Base-by-base conservation (phyloP, 306 rosid species). In the Betula pendula region DNA sequence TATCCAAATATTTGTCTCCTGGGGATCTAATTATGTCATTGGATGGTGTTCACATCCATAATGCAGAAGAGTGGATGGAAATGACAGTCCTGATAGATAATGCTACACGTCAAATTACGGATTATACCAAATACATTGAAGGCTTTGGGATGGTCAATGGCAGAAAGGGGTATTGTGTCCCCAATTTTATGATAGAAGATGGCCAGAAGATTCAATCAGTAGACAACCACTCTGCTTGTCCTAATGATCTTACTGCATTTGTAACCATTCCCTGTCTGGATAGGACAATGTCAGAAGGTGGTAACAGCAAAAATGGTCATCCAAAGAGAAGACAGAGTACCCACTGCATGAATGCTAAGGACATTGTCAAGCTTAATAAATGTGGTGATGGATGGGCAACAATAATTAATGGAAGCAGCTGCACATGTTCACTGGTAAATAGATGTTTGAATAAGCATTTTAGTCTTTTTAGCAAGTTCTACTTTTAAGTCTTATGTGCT, bases 121-220 rank as follows among this genome's bases (percentile, higher is more conserved):
- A 86, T 42, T 68, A 40, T 68, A 80, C 88, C 48, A 52, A 43
- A 72, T 71, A 52, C 68, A 33, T 40, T 7, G 82, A 78, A 77
- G 78, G 82, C 52, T 58, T 75, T 19, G 72, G 63, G 82, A 73
- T 55, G 72, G 75, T 82, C 82, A 81, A 49, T 63, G 86, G 84
- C 75, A 70, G 84, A 58, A 88, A 87, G 76, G 98, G 96, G 62
- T 94, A 94, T 55, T 91, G 98, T 75, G 85, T 94, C 47, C 87
- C 96, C 49, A 85, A 69, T 76, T 70, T 78, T 60, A 72, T 85
- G 83, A 73, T 85, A 85, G 89, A 87, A 56, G 90, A 84, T 71
- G 84, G 85, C 79, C 78, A 83, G 75, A 80, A 67, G 72, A 81
- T 77, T 63, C 48, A 72, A 63, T 77, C 52, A 40, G 67, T 63